A percentile compares a stretch with the other conserved stretches of the same genome.
Conservation (phyloP, 345 rosid genomes). For the Lenwebbia sp. region DNA sequence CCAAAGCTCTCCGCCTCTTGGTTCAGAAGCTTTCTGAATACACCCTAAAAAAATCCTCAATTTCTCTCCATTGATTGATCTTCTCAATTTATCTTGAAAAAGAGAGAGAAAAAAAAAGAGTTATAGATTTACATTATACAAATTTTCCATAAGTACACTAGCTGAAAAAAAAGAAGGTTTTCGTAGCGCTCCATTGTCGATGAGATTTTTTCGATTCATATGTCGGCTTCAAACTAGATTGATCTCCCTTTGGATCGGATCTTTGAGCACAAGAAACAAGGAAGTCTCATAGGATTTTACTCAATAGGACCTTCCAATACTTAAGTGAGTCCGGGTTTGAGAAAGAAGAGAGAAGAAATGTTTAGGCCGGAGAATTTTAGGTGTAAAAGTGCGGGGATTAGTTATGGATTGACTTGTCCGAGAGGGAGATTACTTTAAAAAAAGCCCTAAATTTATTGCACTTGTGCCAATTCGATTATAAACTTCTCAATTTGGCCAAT, state of each 20-base stretch:
- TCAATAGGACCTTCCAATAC: too few species aligned
- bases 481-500: too few species aligned
- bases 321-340: too few species aligned
- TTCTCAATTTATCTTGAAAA: not conserved
- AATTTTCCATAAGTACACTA: not conserved
- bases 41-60: not conserved
- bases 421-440: not conserved
- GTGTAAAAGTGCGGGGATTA: not conserved
- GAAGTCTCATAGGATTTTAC: too few species aligned
- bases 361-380: not conserved
- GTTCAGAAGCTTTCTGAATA: not conserved
- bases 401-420: not conserved
- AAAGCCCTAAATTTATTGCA: too few species aligned
- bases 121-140: not conserved
- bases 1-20: not conserved
- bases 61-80: too few species aligned
- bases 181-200: not conserved
- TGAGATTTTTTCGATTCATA: too few species aligned
- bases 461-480: too few species aligned
- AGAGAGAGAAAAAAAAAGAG: not conserved
- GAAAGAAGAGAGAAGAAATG: not conserved
- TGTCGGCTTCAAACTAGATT: too few species aligned
- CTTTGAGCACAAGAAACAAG: too few species aligned
- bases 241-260: too few species aligned
- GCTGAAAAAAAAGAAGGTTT: not conserved